These are phyloP conservation scores for Tuber melanosporum DNA, from an alignment of 495 filamentous ascomycete genomes.

Conservation along the genomic window DNA sequence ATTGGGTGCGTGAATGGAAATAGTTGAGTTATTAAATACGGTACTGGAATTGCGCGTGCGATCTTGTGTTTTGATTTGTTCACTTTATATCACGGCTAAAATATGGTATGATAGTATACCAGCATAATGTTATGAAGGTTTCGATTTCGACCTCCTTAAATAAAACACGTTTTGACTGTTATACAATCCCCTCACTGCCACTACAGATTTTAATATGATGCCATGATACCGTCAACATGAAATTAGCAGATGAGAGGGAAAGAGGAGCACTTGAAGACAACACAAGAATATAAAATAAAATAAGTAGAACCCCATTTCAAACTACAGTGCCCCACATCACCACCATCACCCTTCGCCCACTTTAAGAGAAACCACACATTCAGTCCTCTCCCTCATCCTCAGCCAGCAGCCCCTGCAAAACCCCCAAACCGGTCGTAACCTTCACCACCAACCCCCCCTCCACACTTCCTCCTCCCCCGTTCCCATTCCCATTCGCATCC, in stretches of 20 bases:
- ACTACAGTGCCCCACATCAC: not conserved
- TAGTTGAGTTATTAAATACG: not conserved
- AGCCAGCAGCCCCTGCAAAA: conserved; percentile 35
- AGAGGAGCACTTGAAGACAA: not conserved
- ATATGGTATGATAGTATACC: too few species aligned
- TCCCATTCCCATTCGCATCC: conserved; percentile 1
- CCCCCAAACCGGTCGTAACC: conserved; percentile 28
- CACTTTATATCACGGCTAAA: not conserved
- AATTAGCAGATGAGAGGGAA: not conserved
- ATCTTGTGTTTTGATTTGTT: not conserved
- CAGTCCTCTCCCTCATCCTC: conserved; percentile 37
- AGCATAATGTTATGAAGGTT: not conserved
- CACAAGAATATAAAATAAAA: not conserved
- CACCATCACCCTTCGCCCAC: not conserved
- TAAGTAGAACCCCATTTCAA: not conserved
- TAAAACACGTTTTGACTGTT: not conserved
- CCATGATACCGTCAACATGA: not conserved
- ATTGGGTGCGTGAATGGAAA: not conserved
- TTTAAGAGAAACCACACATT: conserved; percentile 11
- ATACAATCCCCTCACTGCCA: not conserved
- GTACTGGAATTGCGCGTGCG: not conserved
- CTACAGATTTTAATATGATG: not conserved
- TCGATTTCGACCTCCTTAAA: not conserved
- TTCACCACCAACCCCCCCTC: conserved; percentile 35
- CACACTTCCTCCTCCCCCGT: conserved; percentile 6